Percentiles rank a stretch among this genome's conserved stretches.
phyloP scores from a whole-genome alignment of 208 protist genomes.

The Lotmaria passim region DNA sequence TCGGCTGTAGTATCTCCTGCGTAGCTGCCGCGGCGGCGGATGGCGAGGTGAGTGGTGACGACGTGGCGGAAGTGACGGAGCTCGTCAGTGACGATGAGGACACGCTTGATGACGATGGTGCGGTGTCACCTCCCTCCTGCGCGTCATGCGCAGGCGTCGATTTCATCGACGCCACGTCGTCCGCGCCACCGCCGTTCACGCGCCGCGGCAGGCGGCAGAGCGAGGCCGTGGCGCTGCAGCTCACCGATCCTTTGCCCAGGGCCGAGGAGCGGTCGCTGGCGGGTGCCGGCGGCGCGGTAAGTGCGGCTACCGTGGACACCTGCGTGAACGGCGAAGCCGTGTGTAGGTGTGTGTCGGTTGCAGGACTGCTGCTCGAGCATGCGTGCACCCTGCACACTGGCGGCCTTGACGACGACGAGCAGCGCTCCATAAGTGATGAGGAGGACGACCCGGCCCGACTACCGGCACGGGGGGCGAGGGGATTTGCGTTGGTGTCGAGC shows the following conservation, averaged over 20 bases:
- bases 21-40: too few species aligned
- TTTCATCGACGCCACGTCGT: too few species aligned
- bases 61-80: too few species aligned
- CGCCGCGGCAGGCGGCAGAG: conserved; percentile 12
- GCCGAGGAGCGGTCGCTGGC: background rate
- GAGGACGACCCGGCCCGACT: conserved; percentile 13
- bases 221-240: background rate
- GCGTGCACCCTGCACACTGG: background rate
- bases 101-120: background rate
- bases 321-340: conserved; percentile 7
- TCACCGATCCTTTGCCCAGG: background rate
- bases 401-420: background rate
- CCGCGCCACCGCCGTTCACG: too few species aligned
- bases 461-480: conserved; percentile 22
- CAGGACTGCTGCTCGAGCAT: background rate
- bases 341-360: background rate
- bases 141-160: too few species aligned
- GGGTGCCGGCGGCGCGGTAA: background rate
- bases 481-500: background rate
- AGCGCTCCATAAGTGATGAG: conserved; percentile 3
- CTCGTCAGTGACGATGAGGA: background rate
- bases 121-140: too few species aligned
- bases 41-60: too few species aligned
- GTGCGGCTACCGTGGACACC: background rate
- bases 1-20: too few species aligned